Percentiles rank a stretch among this genome's conserved stretches.
Conservation (phyloP, 2,329 filamentous ascomycete genomes). For the Fonsecaea erecta region DNA sequence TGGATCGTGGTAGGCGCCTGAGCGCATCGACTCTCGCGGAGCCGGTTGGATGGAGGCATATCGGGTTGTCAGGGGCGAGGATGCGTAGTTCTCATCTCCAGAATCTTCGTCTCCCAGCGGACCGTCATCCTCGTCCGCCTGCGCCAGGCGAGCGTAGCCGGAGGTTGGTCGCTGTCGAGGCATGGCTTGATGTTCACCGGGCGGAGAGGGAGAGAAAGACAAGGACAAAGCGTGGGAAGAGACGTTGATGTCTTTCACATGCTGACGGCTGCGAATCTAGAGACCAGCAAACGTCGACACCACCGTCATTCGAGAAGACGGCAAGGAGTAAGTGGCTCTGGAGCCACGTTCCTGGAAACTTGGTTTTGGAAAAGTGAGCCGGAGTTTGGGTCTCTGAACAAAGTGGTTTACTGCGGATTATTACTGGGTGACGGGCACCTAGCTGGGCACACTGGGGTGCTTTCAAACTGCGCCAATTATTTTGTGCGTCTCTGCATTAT, state of each 20-base stretch:
- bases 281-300: background rate
- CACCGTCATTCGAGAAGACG: background rate
- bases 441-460: too few relatives aligned
- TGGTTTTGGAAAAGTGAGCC: slow-evolving; percentile 9
- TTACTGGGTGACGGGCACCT: too few relatives aligned
- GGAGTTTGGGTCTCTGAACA: background rate
- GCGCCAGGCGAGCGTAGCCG: slow-evolving; percentile 82
- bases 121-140: slow-evolving; percentile 68
- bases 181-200: slow-evolving; percentile 54
- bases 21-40: slow-evolving; percentile 63
- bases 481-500: background rate
- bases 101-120: slow-evolving; percentile 71
- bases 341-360: slow-evolving; percentile 18
- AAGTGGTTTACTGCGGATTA: background rate
- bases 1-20: slow-evolving; percentile 31
- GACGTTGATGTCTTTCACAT: slow-evolving; percentile 3
- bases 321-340: slow-evolving; percentile 4
- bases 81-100: slow-evolving; percentile 61
- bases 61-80: slow-evolving; percentile 63
- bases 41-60: slow-evolving; percentile 69
- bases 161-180: slow-evolving; percentile 73
- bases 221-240: background rate
- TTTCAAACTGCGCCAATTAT: background rate
- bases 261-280: slow-evolving; percentile 7
- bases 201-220: background rate